Evolutionary conservation across 768 basidiomycete genomes (phyloP), one percentile per base, ranked within the genome.

Genomic region (Hericium erinaceus): DNA sequence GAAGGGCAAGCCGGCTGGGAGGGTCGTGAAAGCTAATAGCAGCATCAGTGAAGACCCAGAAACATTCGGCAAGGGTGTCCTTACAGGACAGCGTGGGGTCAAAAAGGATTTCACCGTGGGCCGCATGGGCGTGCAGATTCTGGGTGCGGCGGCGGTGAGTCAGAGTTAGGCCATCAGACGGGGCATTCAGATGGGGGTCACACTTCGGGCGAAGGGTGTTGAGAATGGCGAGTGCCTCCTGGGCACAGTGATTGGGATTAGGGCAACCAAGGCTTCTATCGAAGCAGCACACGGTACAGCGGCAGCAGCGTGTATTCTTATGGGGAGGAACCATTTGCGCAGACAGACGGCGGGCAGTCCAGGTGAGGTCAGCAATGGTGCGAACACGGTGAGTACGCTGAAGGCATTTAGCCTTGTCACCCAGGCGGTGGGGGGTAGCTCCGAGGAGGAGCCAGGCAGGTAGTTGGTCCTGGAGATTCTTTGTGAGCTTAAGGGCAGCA

Each of bases 391-490:
- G 13, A 5, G n/a, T n/a, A n/a, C 4, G 15, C 8, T 15, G 40
- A 11, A 41, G 40, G 11, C 40, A 41, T 41, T 12, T 6, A 2
- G 18, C 18, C 12, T 12, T 41, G 5, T 11, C 5, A 11, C 18
- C 40, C 1, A 15, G 13, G 2, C 13, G 15, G 1, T 13, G 40
- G 5, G 4, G 58, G 22, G 16, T 39, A 1, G 57, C 46, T 2
- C 53, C 52, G 5, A 63, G 3, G 40, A 65, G 65, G 24, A 9
- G 48, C 64, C 64, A 66, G 0, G 60, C 58, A 0, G 63, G 65
- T 0, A 66, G 54, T 22, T 54, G 5, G 1, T 22, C 10, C 22
- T 55, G 56, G 0, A 64, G 48, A 0, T 49, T 4, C 0, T n/a
- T 2, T 0, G 57, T 11, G 0, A 65, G 1, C 9, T 52, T 46